Base-by-base conservation (phyloP, 768 basidiomycete genomes). In the Calvatia gigantea region DNA sequence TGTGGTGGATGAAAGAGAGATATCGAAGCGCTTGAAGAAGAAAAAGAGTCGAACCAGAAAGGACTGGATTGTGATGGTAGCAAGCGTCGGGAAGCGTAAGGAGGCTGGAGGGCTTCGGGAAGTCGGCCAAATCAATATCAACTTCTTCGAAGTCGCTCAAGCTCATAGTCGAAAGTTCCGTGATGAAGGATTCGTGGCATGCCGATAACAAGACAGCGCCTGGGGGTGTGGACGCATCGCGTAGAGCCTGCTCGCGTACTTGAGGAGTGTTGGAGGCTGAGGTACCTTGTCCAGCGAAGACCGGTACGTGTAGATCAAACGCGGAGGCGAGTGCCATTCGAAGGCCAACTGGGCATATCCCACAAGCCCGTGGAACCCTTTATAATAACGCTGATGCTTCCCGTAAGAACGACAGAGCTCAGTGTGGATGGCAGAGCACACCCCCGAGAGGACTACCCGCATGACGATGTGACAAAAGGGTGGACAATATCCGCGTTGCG, bases 241-340 rank as follows among this genome's bases (percentile, higher is more conserved):
- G 65, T 19, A 76, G 52, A 5, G 76, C 76, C 61, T 74, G 75
- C 23, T 70, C 66, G 6, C 67, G 67, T 14, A 71, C 69, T 29
- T 66, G 63, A 14, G 58, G 51, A 25, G 72, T 58, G 44, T 69
- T 70, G 21, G 70, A 58, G 11, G 67, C 65, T 9, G 70, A 47
- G 2, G 76, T 73, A 2, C 81, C 84, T 61, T 86, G 84, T 5
- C 84, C 83, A 41, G 79, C 73, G 60, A 86, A 86, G 15, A 83
- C 65, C 3, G 80, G 84, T 42, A 85, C 61, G 56, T 72, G 51
- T 38, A 73, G 23, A 14, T 43, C 31, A 32, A 52, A 9, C 17
- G 21, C 38, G 5, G 45, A 32, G 45, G 17, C 38, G 44, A 23
- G 14, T 15, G 54, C 53, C 57, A 61, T 56, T 31, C 23, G 41